Percentiles rank a stretch among this genome's conserved stretches.
Evolutionary conservation across 257 asterid genomes (phyloP).

Genomic region (Penstemon davidsonii): DNA sequence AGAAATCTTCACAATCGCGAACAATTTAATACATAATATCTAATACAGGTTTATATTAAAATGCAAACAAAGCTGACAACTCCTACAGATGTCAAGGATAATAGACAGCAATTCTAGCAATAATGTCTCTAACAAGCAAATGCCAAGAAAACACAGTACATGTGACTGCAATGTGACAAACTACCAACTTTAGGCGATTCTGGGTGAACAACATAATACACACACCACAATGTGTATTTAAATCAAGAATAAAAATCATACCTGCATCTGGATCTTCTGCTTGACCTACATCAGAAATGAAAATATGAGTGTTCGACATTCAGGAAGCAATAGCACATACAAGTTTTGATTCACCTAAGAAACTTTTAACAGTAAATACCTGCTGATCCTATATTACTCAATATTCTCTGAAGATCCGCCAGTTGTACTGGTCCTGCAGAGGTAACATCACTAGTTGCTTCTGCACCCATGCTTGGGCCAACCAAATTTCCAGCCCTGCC

Average conservation of each 20-base stretch:
- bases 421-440: conserved; percentile 93
- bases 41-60: not conserved
- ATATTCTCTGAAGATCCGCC: conserved; percentile 86
- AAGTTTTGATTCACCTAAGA: not conserved
- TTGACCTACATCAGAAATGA: conserved; percentile 45
- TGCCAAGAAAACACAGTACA: conserved; percentile 2
- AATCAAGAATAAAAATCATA: conserved; percentile 31
- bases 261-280: conserved; percentile 90
- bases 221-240: conserved; percentile 5
- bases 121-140: not conserved
- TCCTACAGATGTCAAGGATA: not conserved
- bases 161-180: conserved; percentile 7
- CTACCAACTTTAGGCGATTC: conserved; percentile 9
- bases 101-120: conserved; percentile 9
- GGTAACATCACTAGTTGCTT: conserved; percentile 76
- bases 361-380: conserved; percentile 39
- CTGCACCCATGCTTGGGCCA: conserved; percentile 75
- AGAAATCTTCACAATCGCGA: not conserved
- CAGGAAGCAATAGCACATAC: conserved; percentile 20
- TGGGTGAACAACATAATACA: conserved; percentile 2
- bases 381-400: conserved; percentile 78
- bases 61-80: conserved; percentile 6
- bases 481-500: conserved; percentile 86
- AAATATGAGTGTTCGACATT: conserved; percentile 27
- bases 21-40: not conserved